Evolutionary conservation across 208 protist species (phyloP), one percentile per base, ranked within the genome.

Genomic region (Leptomonas seymouri): DNA sequence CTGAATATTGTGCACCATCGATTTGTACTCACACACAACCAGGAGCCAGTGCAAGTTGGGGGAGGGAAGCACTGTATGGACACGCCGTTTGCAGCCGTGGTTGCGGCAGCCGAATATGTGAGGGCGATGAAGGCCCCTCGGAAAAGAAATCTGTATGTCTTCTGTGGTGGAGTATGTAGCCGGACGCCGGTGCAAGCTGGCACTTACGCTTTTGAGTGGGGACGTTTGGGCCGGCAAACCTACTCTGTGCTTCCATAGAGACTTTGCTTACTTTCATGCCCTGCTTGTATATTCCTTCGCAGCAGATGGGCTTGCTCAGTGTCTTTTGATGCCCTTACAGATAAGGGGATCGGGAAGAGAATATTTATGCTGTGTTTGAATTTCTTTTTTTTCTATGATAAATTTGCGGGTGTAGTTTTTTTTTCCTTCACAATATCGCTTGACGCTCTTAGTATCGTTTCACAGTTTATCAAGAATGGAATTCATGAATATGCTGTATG

Each of bases 181-280:
- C 82, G 85, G 7, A 74, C 71, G 21, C 85, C 87, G 46, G 81
- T 76, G 4, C 54, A 82, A 46, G 36, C 70, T 15, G 90, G 87
- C 14, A 84, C 71, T n/a, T 95, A 93, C 65, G 76, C 70, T 28
- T 66, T 91, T 25, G 81, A 94, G 61, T 96, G 87, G 84, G 87
- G 91, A 41, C 58, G 61, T 7, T 90, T 83, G 44, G 85, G 86
- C 25, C 66, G 65, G 16, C 67, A 73, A 25, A 71, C 53, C 14
- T 85, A 80, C 56, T 73, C 78, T 7, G 30, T 77, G 56, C 34
- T 81, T 5, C 63, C 71, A 11, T 76, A 46, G 65, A 46, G 53
- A 2, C 16, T 12, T 15, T 0, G 30, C 25, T 58, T 55, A 36
- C n/a, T 50, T 67, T 67, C 28, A 44, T 41, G 20, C 23, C 48